Conservation (phyloP, 306 rosid species). For the Spatholobus suberectus region DNA sequence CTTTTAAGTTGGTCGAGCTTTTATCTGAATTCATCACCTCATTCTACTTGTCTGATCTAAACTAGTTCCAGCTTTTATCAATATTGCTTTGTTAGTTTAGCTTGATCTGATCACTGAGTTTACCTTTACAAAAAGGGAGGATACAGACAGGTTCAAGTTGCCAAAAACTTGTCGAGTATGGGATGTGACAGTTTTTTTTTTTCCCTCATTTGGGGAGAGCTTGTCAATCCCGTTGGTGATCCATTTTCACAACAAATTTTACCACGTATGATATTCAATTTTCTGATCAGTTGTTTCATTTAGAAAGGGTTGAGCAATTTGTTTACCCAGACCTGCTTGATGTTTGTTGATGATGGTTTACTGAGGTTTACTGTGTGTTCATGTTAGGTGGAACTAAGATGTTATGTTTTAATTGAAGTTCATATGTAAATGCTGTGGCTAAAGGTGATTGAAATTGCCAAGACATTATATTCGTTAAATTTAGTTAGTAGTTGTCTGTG, state of each 20-base stretch:
- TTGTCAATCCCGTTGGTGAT: neutral
- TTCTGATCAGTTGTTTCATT: neutral
- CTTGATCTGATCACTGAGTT: conserved; percentile 5
- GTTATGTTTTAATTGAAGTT: neutral
- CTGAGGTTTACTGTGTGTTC: neutral
- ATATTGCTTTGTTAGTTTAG: neutral
- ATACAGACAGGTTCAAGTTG: conserved; percentile 22
- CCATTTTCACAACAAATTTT: neutral
- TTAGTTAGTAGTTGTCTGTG: conserved; percentile 3
- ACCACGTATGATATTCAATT: neutral
- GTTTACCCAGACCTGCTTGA: neutral
- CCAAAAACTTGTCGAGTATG: conserved; percentile 4
- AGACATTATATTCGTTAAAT: conserved; percentile 2
- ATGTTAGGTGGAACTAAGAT: neutral
- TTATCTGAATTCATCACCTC: neutral
- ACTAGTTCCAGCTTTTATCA: neutral
- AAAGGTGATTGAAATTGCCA: conserved; percentile 11
- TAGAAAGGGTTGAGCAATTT: neutral
- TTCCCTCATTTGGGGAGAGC: neutral
- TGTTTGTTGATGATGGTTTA: neutral
- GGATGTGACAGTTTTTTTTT: neutral
- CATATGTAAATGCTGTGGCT: neutral
- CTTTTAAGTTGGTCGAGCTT: neutral
- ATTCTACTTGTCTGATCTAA: neutral
- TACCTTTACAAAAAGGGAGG: neutral